Base-by-base conservation (phyloP, 129 eudicot genomes). In the Erigeron canadensis region DNA sequence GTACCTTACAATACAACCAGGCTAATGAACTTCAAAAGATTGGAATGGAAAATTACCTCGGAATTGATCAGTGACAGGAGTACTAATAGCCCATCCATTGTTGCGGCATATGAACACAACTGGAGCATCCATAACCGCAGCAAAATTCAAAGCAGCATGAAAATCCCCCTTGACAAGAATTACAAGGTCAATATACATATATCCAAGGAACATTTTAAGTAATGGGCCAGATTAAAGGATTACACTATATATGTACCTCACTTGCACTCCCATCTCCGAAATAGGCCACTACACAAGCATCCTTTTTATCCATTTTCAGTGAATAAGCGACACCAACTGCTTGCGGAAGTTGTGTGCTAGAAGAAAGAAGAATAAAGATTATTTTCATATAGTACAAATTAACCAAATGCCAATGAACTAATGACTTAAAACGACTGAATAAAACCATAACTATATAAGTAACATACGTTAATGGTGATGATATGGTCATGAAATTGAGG, bases 51-150 rank as follows among this genome's bases (percentile, higher is more conserved):
- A 62, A 6, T 47, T 84, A 91, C 97, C 86, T 72, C 97, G 81
- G 46, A 88, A 91, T 67, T 91, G 97, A 7, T 91, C 91, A 1
- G 87, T 50, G 63, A 71, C 64, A 44, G 93, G 96, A 46, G 97
- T 91, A 78, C 97, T 91, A 39, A 91, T 88, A 39, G 96, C 93
- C 92, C 92, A 91, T 45, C 97, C 97, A 46, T 91, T 91, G 82
- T 91, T 91, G 50, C 97, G 88, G 72, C 97, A 91, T 4, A 91
- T 40, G 77, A 91, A 88, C 57, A 91, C 56, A 21, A 88, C 84
- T 0, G 97, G 97, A 18, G 85, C 96, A 8, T 88, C 96, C 93
- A 86, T 77, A 44, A 91, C 97, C 18, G 97, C 96, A 10, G 93
- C 96, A 73, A 91, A 88, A 64, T 91, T 91, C 56, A 91, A 45